Percentiles rank a stretch among this genome's conserved stretches.
These are phyloP conservation scores for Clonostachys sp. DNA, from an alignment of 2,329 filamentous ascomycete species.

Conservation along the genomic window DNA sequence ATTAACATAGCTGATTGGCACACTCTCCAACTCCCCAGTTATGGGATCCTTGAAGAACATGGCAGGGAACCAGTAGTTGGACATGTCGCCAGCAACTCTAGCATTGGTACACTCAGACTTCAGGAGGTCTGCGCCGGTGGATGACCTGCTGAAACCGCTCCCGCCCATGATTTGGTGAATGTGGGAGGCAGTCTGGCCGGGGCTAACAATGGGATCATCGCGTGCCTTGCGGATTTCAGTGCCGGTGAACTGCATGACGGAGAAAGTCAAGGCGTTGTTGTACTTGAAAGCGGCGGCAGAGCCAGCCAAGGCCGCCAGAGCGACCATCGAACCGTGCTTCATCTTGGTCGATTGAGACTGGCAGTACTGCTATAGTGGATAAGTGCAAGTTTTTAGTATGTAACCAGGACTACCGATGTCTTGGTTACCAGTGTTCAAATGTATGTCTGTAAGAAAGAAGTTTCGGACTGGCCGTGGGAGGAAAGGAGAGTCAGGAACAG, in stretches of 20 bases:
- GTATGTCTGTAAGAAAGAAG: too few species aligned
- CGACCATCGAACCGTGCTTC: conserved; percentile 23
- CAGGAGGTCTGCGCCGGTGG: conserved; percentile 54
- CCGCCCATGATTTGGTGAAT: conserved; percentile 70
- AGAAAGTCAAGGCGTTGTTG: conserved; percentile 44
- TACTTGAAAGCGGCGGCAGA: conserved; percentile 33
- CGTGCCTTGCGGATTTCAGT: conserved; percentile 57
- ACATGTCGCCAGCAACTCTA: conserved; percentile 62
- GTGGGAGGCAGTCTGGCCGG: conserved; percentile 54
- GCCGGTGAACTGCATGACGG: conserved; percentile 68
- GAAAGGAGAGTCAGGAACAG: conserved; percentile 3
- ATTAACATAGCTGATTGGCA: conserved; percentile 68
- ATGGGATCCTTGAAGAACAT: conserved; percentile 64
- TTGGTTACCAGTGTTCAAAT: too few species aligned
- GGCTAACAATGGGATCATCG: conserved; percentile 64
- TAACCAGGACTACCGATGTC: too few species aligned
- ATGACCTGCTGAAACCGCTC: conserved; percentile 59
- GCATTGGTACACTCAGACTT: conserved; percentile 68
- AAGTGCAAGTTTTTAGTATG: too few species aligned
- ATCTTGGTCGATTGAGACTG: conserved; percentile 13
- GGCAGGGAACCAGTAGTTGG: conserved; percentile 73
- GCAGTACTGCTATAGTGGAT: too few species aligned
- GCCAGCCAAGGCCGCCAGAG: conserved; percentile 30
- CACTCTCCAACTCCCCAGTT: conserved; percentile 59
- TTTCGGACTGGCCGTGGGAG: conserved; percentile 2